Evolutionary conservation across 1,139 yeast genomes (phyloP).

Genomic region (Pichia sp.): DNA sequence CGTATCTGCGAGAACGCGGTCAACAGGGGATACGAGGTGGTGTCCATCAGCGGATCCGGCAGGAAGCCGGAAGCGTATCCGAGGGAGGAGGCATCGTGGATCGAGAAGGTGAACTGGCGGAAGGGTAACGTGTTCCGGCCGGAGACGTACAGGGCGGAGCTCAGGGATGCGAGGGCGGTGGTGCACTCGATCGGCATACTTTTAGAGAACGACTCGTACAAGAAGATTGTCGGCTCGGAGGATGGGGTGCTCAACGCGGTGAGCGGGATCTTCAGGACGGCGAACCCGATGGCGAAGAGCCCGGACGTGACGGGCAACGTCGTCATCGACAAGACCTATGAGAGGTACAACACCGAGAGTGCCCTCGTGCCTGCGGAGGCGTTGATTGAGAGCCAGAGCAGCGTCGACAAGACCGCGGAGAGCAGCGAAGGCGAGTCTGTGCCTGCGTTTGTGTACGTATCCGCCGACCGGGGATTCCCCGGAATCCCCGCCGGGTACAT

Average conservation of each 20-base stretch:
- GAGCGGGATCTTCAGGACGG: conserved; percentile 20
- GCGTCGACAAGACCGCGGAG: not conserved
- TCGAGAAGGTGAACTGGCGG: conserved; percentile 61
- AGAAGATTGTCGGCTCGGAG: conserved; percentile 46
- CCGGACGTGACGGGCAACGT: conserved; percentile 10
- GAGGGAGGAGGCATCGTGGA: conserved; percentile 42
- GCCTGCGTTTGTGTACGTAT: conserved; percentile 62
- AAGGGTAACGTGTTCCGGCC: conserved; percentile 67
- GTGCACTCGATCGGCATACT: conserved; percentile 82
- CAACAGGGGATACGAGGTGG: conserved; percentile 56
- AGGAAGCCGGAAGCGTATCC: conserved; percentile 40
- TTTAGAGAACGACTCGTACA: conserved; percentile 64
- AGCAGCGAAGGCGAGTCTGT: conserved; percentile 13
- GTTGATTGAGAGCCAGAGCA: conserved; percentile 32
- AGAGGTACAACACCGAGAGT: conserved; percentile 62
- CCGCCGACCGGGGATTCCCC: conserved; percentile 73
- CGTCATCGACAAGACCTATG: conserved; percentile 45
- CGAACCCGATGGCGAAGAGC: conserved; percentile 50
- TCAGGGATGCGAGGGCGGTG: conserved; percentile 55
- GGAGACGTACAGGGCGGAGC: conserved; percentile 43
- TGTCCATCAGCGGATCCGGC: conserved; percentile 56
- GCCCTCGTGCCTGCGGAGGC: conserved; percentile 63
- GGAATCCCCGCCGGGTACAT: conserved; percentile 67
- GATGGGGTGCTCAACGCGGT: conserved; percentile 28
- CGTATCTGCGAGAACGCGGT: conserved; percentile 70